These are phyloP conservation scores for Coniella lustricola DNA, from an alignment of 2,329 filamentous ascomycete genomes.

Conservation along the genomic window DNA sequence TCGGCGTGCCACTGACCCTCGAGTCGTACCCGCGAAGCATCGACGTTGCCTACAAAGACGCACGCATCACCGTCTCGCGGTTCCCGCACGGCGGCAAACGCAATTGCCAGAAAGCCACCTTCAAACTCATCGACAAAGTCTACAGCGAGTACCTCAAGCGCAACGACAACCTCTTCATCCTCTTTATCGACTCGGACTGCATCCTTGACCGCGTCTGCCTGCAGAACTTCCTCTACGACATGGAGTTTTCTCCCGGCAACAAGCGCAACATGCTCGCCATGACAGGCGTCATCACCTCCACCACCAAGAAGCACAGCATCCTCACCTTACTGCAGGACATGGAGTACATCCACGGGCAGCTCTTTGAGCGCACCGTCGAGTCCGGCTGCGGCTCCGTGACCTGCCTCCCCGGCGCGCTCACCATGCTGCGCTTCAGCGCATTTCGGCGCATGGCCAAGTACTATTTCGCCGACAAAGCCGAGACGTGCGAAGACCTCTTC, in stretches of 20 bases:
- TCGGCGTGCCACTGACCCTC: constrained; percentile 72
- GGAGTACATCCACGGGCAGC: constrained; percentile 95
- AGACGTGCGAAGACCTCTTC: constrained; percentile 91
- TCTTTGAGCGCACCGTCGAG: constrained; percentile 93
- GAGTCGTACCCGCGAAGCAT: constrained; percentile 82
- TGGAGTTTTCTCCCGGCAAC: constrained; percentile 93
- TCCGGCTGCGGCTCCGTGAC: constrained; percentile 91
- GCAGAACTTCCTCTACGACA: constrained; percentile 97
- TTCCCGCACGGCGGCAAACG: constrained; percentile 93
- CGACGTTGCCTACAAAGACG: constrained; percentile 75
- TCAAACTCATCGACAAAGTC: constrained; percentile 86
- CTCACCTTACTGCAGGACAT: constrained; percentile 94
- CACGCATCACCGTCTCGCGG: constrained; percentile 81
- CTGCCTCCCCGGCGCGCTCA: constrained; percentile 89
- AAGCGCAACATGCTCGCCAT: constrained; percentile 91
- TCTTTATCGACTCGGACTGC: constrained; percentile 97
- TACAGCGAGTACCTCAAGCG: constrained; percentile 79
- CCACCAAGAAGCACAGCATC: constrained; percentile 78
- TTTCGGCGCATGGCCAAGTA: constrained; percentile 97
- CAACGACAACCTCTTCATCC: constrained; percentile 87
- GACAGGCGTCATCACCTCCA: constrained; percentile 95
- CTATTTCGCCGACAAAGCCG: constrained; percentile 95
- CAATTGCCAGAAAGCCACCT: constrained; percentile 88
- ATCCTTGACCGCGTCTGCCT: constrained; percentile 86
- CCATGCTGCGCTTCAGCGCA: constrained; percentile 90